Evolutionary conservation across 768 basidiomycete genomes (phyloP).

Genomic region (Trametopsis cervina): DNA sequence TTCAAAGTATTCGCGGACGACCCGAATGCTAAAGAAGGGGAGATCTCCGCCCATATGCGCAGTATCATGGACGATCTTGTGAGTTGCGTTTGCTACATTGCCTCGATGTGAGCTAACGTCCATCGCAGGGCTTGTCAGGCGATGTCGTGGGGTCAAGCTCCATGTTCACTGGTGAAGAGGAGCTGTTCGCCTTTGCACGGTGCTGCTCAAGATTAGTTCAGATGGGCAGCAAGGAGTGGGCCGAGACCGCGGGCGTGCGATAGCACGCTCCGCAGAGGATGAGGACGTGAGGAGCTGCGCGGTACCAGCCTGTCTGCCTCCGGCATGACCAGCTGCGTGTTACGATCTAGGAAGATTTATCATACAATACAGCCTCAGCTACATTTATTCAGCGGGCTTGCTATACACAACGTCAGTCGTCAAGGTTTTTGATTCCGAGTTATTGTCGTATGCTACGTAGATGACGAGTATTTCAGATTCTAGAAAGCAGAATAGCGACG

Average conservation of each 20-base stretch:
- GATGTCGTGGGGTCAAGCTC: conserved; percentile 76
- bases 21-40: conserved; percentile 27
- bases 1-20: conserved; percentile 86
- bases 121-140: conserved; percentile 62
- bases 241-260: conserved; percentile 33
- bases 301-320: too few species aligned
- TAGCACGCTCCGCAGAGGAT: too few species aligned
- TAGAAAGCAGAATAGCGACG: too few species aligned
- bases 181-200: conserved; percentile 93
- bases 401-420: too few species aligned
- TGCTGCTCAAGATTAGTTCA: conserved; percentile 83
- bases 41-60: conserved; percentile 80
- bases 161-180: conserved; percentile 95
- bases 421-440: too few species aligned
- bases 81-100: conserved; percentile 22
- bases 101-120: conserved; percentile 5
- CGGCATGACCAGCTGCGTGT: too few species aligned
- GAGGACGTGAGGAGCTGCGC: too few species aligned
- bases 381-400: too few species aligned
- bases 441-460: too few species aligned
- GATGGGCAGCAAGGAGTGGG: conserved; percentile 91
- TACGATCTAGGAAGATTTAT: too few species aligned
- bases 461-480: too few species aligned
- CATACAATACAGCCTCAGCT: too few species aligned
- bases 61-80: conserved; percentile 96